phyloP scores from a whole-genome alignment of 2,329 filamentous ascomycete species.

The Microsporum ferrugineum region DNA sequence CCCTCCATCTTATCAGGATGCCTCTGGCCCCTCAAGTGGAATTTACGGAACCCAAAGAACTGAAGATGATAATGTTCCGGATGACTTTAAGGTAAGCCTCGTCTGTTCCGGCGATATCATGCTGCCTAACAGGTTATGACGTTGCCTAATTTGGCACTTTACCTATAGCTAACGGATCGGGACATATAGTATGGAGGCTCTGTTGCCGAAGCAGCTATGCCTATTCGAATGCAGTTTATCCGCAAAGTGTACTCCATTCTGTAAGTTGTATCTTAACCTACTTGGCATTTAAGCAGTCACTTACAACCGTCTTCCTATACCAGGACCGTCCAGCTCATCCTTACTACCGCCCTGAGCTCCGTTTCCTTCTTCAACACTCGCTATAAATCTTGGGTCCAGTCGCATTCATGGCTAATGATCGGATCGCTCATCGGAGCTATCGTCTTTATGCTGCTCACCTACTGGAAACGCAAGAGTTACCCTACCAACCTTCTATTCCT shows the following conservation, averaged over 20 bases:
- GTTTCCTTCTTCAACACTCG: conserved; percentile 70
- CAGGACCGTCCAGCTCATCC: conserved; percentile 76
- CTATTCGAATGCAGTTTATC: conserved; percentile 93
- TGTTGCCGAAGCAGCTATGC: conserved; percentile 84
- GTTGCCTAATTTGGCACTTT: conserved; percentile 4
- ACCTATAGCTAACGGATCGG: neutral
- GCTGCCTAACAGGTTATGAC: neutral
- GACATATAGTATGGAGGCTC: conserved; percentile 69
- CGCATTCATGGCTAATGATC: conserved; percentile 73
- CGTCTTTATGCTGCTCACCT: conserved; percentile 74
- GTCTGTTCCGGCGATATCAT: neutral
- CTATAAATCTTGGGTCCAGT: conserved; percentile 82
- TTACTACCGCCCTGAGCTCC: conserved; percentile 67
- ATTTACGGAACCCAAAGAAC: conserved; percentile 56
- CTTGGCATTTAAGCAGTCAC: neutral
- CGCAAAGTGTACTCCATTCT: conserved; percentile 97
- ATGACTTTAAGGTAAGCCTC: conserved; percentile 76
- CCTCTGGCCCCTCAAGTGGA: conserved; percentile 45
- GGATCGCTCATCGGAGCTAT: conserved; percentile 73
- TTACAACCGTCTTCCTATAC: neutral
- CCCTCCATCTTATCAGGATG: conserved; percentile 68
- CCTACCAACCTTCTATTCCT: conserved; percentile 92
- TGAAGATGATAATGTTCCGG: conserved; percentile 83
- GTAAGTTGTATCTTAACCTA: conserved; percentile 29
- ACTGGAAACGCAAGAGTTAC: conserved; percentile 92